Conservation (phyloP, 768 basidiomycete genomes). For the Gyrodon lividus region DNA sequence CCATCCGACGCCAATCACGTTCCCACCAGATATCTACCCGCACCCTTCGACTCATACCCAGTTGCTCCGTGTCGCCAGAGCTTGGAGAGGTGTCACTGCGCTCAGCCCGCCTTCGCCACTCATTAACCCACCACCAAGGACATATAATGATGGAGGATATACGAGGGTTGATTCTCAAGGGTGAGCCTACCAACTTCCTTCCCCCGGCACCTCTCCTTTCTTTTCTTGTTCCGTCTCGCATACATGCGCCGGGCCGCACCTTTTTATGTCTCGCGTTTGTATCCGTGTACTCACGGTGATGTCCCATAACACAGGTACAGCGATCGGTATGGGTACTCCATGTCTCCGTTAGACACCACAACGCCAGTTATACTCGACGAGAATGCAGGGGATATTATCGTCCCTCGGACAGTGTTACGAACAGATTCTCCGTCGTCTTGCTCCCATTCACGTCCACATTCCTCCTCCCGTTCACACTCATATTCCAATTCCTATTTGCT, state of each 20-base stretch:
- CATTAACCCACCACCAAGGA: conserved; percentile 20
- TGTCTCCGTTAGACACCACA: conserved; percentile 29
- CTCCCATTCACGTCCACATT: not conserved
- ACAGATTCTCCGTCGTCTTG: conserved; percentile 12
- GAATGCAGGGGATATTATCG: conserved; percentile 16
- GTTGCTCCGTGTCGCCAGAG: conserved; percentile 56
- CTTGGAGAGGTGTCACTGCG: conserved; percentile 71
- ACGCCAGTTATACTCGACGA: conserved; percentile 37
- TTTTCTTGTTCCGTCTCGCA: conserved; percentile 6
- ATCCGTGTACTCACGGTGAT: conserved; percentile 14
- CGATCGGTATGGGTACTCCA: conserved; percentile 28
- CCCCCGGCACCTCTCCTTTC: not conserved
- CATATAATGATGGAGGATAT: conserved; percentile 20
- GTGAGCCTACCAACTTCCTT: conserved; percentile 18
- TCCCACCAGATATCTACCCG: conserved; percentile 28
- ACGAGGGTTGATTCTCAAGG: conserved; percentile 27
- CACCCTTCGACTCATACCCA: conserved; percentile 43
- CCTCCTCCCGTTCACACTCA: not conserved
- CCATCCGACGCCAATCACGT: conserved; percentile 37
- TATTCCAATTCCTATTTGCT: not conserved
- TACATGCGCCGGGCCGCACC: conserved; percentile 12
- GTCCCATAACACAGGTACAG: conserved; percentile 19
- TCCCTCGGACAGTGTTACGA: conserved; percentile 27
- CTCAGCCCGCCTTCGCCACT: conserved; percentile 33
- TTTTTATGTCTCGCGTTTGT: conserved; percentile 8